Evolutionary conservation across 345 rosid species (phyloP), one percentile per base, ranked within the genome.

Genomic region (Iberis pinnata): DNA sequence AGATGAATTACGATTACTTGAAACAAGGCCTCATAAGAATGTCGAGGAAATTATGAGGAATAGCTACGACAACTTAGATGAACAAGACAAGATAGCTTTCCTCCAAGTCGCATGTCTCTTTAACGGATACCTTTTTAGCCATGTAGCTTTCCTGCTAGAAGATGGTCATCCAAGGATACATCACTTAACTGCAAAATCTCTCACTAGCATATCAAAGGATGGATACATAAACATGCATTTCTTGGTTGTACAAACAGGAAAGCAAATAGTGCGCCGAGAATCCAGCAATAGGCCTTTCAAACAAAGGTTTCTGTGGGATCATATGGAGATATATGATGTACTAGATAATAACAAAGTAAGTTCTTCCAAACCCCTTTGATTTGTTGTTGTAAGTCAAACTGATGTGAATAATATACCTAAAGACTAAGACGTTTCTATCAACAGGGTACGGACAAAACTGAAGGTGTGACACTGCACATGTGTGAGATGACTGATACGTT

Each of bases 91-190:
- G 35, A 10, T 1, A 0, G 43, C 52, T 0, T 68, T 68, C 17
- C 29, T 68, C 12, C 27, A 13, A 13, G 50, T 68, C n/a, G 58
- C 67, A 0, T 61, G 63, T 54, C 49, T 68, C 12, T n/a, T 60
- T 18, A 68, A 61, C 2, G 37, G 63, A 26, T 26, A 56, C 9
- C 14, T 18, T 5, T 4, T 31, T 1, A 5, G 8, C n/a, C 50
- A 19, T 56, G 50, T 43, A 1, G 5, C 6, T 6, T 10, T 39
- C 3, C 6, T 68, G 14, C 9, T 43, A 12, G 49, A 42, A 14
- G 17, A 9, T 2, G 29, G 63, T 9, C 19, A 1, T 2, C 12
- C 20, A 2, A 60, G 63, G 45, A 22, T 68, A 4, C 32, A 45
- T 7, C 24, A 12, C 13, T 35, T 55, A 18, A 5, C 25, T 1